A percentile compares a stretch with the other conserved stretches of the same genome.
Evolutionary conservation across 2,329 filamentous ascomycete species (phyloP).

Genomic region (Colletotrichum lentis): DNA sequence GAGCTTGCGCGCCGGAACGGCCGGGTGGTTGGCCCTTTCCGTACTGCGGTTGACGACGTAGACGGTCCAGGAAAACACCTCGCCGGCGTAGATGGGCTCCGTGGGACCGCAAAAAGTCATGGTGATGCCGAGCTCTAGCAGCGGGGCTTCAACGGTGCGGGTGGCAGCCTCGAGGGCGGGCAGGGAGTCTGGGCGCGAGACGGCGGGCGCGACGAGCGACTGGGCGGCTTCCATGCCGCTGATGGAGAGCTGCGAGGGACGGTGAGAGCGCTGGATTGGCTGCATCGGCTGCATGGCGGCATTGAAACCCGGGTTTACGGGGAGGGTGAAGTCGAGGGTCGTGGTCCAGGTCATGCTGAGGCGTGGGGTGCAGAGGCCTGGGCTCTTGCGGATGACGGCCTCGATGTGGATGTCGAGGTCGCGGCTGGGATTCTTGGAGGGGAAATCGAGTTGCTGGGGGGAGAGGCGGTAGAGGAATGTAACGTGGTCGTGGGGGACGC

Average conservation of each 20-base stretch:
- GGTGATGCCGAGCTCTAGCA: slow-evolving; percentile 74
- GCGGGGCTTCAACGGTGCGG: slow-evolving; percentile 54
- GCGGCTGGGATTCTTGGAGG: slow-evolving; percentile 56
- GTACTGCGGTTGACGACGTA: slow-evolving; percentile 78
- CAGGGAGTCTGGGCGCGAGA: slow-evolving; percentile 67
- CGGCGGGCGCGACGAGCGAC: slow-evolving; percentile 65
- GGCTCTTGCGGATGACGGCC: slow-evolving; percentile 65
- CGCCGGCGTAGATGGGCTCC: slow-evolving; percentile 65
- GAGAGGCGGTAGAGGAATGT: slow-evolving; percentile 76
- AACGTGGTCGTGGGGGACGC: slow-evolving; percentile 76
- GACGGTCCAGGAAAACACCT: slow-evolving; percentile 75
- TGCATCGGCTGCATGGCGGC: slow-evolving; percentile 62
- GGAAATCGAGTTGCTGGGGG: slow-evolving; percentile 55
- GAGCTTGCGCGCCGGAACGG: slow-evolving; percentile 67
- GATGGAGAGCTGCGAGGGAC: slow-evolving; percentile 71
- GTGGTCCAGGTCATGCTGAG: slow-evolving; percentile 75
- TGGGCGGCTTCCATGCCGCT: slow-evolving; percentile 60
- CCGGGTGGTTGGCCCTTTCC: slow-evolving; percentile 47
- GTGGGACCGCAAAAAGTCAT: slow-evolving; percentile 75
- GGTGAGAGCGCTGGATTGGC: slow-evolving; percentile 68
- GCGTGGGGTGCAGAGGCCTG: slow-evolving; percentile 65
- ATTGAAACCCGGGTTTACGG: slow-evolving; percentile 70
- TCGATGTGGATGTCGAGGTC: slow-evolving; percentile 68
- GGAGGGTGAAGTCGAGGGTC: slow-evolving; percentile 72
- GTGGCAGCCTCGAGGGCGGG: slow-evolving; percentile 65